phyloP scores from a whole-genome alignment of 2,329 filamentous ascomycete species.

The Dactylellina parvicollis region DNA sequence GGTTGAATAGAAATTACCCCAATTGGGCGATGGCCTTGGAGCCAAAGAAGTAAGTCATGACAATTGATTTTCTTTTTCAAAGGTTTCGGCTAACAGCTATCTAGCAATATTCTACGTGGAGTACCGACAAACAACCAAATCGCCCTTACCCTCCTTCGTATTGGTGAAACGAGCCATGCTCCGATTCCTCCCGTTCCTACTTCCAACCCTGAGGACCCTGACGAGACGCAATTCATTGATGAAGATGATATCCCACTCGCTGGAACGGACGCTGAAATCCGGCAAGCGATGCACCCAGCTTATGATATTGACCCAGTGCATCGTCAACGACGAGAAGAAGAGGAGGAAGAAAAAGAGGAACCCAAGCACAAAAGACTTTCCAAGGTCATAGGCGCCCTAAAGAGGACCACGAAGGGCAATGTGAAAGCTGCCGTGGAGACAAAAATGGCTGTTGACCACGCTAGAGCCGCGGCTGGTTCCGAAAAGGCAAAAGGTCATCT shows the following conservation, averaged over 20 bases:
- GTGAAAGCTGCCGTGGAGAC: slow-evolving; percentile 77
- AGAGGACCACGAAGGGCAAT: neutral
- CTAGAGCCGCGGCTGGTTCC: slow-evolving; percentile 72
- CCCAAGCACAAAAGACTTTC: slow-evolving; percentile 74
- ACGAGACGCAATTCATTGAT: slow-evolving; percentile 62
- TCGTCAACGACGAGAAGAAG: slow-evolving; percentile 66
- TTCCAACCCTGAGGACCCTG: slow-evolving; percentile 61
- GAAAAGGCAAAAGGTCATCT: slow-evolving; percentile 74
- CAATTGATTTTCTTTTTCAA: slow-evolving; percentile 58
- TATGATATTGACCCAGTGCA: slow-evolving; percentile 63
- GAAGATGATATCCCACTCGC: slow-evolving; percentile 66
- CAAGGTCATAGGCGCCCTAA: slow-evolving; percentile 66
- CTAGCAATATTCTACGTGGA: slow-evolving; percentile 75
- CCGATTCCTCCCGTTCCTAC: slow-evolving; percentile 72
- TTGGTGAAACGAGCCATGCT: slow-evolving; percentile 81
- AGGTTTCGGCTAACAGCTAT: slow-evolving; percentile 30
- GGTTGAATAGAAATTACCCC: slow-evolving; percentile 67
- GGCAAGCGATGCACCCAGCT: slow-evolving; percentile 67
- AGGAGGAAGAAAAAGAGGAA: slow-evolving; percentile 61
- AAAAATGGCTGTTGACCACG: slow-evolving; percentile 74
- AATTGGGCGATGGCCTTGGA: slow-evolving; percentile 43
- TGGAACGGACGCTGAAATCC: slow-evolving; percentile 74
- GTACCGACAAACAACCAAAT: slow-evolving; percentile 87
- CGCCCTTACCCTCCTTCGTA: slow-evolving; percentile 79
- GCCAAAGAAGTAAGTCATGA: slow-evolving; percentile 56